phyloP scores from a whole-genome alignment of 1,284 basidiomycete genomes.

The Leccinum subatratum region DNA sequence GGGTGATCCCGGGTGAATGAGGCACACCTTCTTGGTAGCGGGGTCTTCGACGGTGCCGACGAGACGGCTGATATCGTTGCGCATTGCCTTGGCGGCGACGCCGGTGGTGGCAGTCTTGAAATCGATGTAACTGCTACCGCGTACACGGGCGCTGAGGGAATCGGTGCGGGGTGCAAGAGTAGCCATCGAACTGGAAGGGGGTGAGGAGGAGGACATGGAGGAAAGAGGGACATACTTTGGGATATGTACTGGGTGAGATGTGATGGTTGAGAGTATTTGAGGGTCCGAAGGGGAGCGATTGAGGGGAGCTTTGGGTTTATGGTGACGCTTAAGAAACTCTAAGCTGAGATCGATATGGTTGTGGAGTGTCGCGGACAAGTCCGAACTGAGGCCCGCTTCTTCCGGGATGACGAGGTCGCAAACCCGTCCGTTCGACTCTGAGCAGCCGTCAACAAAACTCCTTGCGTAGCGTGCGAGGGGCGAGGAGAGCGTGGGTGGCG shows the following conservation, averaged over 20 bases:
- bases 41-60: slow-evolving; percentile 80
- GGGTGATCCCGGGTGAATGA: slow-evolving; percentile 1
- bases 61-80: slow-evolving; percentile 95
- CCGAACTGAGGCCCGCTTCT: slow-evolving; percentile 27
- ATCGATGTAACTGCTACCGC: slow-evolving; percentile 72
- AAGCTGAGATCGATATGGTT: slow-evolving; percentile 33
- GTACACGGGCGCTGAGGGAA: slow-evolving; percentile 59
- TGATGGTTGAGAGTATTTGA: slow-evolving; percentile 60
- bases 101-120: slow-evolving; percentile 99
- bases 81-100: slow-evolving; percentile 96
- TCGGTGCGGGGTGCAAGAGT: slow-evolving; percentile 59
- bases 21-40: slow-evolving; percentile 74
- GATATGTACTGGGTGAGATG: slow-evolving; percentile 59
- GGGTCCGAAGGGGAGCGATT: slow-evolving; percentile 48
- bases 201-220: slow-evolving; percentile 13
- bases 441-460: slow-evolving; percentile 3
- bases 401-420: slow-evolving; percentile 34
- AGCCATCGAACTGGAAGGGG: slow-evolving; percentile 41
- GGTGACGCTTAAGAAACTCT: slow-evolving; percentile 51
- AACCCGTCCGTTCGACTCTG: slow-evolving; percentile 16
- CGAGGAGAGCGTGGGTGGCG: slow-evolving; percentile 17
- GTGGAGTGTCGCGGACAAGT: slow-evolving; percentile 32
- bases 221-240: slow-evolving; percentile 35
- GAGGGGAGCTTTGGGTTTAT: slow-evolving; percentile 46
- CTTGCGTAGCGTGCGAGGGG: slow-evolving; percentile 21